Evolutionary conservation across 2,329 filamentous ascomycete species (phyloP), one percentile per base, ranked within the genome.

Genomic region (Capronia coronata): DNA sequence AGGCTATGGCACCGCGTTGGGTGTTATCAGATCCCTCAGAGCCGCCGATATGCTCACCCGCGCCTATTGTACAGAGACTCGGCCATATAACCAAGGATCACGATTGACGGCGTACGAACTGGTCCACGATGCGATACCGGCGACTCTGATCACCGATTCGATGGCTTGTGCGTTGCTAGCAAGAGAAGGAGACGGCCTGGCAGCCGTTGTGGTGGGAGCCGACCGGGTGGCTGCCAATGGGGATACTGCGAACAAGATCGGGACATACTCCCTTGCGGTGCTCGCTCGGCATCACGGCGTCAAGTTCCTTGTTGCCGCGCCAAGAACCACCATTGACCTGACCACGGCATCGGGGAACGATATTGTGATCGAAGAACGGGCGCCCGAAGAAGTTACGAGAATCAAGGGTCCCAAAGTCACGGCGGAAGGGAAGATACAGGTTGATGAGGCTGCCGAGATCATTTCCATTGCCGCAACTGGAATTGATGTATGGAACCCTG

Each of bases 181-280:
- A 51, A 68, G 51, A 63, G 48, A 75, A 18, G 69, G 75, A 30
- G 76, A 82, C 63, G 82, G 83, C 62, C 86, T 98, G 52, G 78
- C 81, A 4, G 91, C 89, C 4, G 87, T 98, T 44, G 84, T 98
- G 23, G 93, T 98, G 0, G 93, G 93, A 22, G 93, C 93, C 2
- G 93, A 98, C 67, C 82, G 93, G 49, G 93, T 98, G 11, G 93
- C 91, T 25, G 86, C 89, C 43, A 98, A 98, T 62, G 93, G 93
- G 23, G 93, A 98, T 70, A 97, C 93, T 0, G 93, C 93, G 48
- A 98, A 98, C 73, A 98, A 98, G 74, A 94, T 98, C 54, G 93
- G 93, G 44, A 98, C 93, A 0, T 97, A 98, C 66, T 79, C 84
- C 47, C 77, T 98, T 2, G 89, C 93, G 2, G 89, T 97, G n/a